Evolutionary conservation across 2,329 filamentous ascomycete genomes (phyloP), one percentile per base, ranked within the genome.

Genomic region (Tolypocladium album): DNA sequence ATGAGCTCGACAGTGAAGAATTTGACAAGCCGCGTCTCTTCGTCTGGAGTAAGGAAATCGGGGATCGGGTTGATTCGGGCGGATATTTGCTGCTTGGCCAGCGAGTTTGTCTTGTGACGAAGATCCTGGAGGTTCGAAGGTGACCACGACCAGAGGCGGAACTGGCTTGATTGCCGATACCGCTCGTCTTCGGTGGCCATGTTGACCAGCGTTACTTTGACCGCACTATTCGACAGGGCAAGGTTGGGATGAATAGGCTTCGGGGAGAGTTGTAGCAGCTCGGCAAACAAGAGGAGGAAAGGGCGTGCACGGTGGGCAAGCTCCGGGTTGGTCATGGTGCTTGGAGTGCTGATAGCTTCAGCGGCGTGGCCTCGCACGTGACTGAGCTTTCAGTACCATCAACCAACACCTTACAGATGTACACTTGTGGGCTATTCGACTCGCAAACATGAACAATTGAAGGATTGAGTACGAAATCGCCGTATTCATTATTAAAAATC

Each of bases 111-210:
- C 65, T 88, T 88, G 50, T 81, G 77, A 61, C 94, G 89, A 31
- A 93, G 82, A 2, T 86, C 81, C 56, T 82, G 79, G 4, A 99
- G 83, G 45, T 87, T 84, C 3, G 85, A 75, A 3, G 87, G 84
- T 0, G 91, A 90, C 75, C 93, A 97, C 13, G 92, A 96, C 94
- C 94, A 99, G 61, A 95, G 81, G 52, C 89, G 85, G 71, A 86
- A 97, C 74, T 99, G 94, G 55, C 90, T 93, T 0, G 93, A 96
- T 58, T 89, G 84, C 39, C 91, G 87, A 76, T 97, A 99, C 59
- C 92, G 82, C 66, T 90, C 89, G 75, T 99, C 94, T 81, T 99
- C 94, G 63, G 86, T 89, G 9, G 82, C 81, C 84, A 95, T 90
- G 62, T 55, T 74, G 56, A 20, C 42, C 38, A n/a, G 1, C 7